phyloP scores from a whole-genome alignment of 1,284 basidiomycete genomes.

The Heterobasidion occidentale region DNA sequence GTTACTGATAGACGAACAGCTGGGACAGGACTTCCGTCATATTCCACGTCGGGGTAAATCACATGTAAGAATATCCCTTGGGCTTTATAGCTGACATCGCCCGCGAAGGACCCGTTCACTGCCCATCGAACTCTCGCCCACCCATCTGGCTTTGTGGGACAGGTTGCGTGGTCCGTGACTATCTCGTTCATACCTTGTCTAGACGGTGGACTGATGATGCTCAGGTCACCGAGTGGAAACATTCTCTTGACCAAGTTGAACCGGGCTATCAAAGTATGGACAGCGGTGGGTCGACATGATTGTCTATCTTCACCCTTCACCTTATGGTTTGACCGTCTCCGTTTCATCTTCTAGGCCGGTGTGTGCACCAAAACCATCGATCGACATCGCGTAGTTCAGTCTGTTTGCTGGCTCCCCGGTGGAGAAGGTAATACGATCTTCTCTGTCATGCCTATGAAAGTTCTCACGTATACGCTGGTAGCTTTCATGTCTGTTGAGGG shows the following conservation, averaged over 20 bases:
- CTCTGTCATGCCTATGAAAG: neutral
- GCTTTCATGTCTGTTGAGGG: slow-evolving; percentile 53
- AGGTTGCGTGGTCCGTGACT: slow-evolving; percentile 60
- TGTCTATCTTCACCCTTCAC: neutral
- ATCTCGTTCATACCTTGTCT: slow-evolving; percentile 1
- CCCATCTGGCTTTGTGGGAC: slow-evolving; percentile 67
- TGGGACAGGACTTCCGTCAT: slow-evolving; percentile 75
- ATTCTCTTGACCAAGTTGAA: slow-evolving; percentile 59
- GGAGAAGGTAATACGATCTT: slow-evolving; percentile 44
- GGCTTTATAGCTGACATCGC: neutral
- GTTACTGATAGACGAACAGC: slow-evolving; percentile 24
- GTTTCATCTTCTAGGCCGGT: slow-evolving; percentile 43
- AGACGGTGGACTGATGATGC: neutral
- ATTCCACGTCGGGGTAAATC: slow-evolving; percentile 56
- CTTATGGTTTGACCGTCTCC: neutral
- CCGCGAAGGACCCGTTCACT: slow-evolving; percentile 42
- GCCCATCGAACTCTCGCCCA: slow-evolving; percentile 64
- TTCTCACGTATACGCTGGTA: slow-evolving; percentile 12
- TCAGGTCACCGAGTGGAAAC: slow-evolving; percentile 61
- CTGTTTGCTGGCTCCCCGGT: slow-evolving; percentile 65
- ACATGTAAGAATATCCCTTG: slow-evolving; percentile 11
- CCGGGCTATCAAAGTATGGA: slow-evolving; percentile 73
- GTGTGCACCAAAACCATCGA: slow-evolving; percentile 68
- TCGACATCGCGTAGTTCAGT: slow-evolving; percentile 51
- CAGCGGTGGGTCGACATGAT: slow-evolving; percentile 37